Conservation (phyloP, 169 alveolate genomes). For the Cryptosporidium parvum region DNA sequence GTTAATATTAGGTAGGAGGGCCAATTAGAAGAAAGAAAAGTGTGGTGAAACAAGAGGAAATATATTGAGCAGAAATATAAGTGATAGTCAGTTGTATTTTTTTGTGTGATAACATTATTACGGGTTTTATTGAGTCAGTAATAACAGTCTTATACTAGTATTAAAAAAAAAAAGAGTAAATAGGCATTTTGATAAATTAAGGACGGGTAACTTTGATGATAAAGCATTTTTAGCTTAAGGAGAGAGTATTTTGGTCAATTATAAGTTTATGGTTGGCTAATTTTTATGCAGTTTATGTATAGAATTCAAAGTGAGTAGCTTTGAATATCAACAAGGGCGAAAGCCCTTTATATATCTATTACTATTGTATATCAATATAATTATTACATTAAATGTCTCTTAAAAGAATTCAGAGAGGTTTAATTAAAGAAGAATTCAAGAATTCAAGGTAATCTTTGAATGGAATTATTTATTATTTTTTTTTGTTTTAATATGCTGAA, state of each 20-base stretch:
- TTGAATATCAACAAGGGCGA: neutral
- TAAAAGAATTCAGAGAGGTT: neutral
- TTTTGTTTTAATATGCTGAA: too few species aligned
- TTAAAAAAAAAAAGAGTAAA: too few species aligned
- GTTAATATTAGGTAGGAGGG: neutral
- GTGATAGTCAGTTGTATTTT: neutral
- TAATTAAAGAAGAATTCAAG: neutral
- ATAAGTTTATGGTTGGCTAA: neutral
- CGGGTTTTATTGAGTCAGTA: neutral
- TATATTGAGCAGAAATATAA: neutral
- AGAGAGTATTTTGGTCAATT: neutral
- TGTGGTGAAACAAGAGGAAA: slow-evolving; percentile 1
- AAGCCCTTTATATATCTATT: neutral
- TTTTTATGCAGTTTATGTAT: too few species aligned
- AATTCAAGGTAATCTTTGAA: neutral
- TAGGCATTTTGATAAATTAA: neutral
- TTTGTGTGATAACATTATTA: neutral
- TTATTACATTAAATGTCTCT: neutral
- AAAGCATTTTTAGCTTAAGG: neutral
- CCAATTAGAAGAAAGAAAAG: neutral
- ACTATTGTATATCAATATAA: too few species aligned
- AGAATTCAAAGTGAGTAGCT: neutral
- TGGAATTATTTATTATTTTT: too few species aligned
- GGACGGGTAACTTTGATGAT: neutral
- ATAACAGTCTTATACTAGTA: too few species aligned